Evolutionary conservation across 768 basidiomycete species (phyloP).

Genomic region (Psilocybe cubensis): DNA sequence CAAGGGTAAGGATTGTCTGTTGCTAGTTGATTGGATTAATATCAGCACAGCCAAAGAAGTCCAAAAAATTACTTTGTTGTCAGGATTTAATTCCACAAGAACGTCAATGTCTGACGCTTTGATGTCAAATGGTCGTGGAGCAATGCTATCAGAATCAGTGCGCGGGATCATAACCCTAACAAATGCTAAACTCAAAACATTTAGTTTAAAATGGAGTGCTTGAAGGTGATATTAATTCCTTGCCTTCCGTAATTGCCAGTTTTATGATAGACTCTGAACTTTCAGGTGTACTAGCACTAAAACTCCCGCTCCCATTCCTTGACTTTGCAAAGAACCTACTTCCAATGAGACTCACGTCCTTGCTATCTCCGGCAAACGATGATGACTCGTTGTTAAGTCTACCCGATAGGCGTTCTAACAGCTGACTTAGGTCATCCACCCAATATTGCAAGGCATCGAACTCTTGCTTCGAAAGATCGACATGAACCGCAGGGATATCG

Average conservation of each 20-base stretch:
- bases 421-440: constrained; percentile 84
- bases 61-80: constrained; percentile 60
- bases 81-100: constrained; percentile 67
- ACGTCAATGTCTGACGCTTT: constrained; percentile 64
- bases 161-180: constrained; percentile 57
- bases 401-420: constrained; percentile 52
- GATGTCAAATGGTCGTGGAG: constrained; percentile 55
- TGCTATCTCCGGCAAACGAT: constrained; percentile 36
- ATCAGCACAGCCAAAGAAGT: not conserved
- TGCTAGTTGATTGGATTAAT: constrained; percentile 47
- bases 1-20: constrained; percentile 68
- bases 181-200: constrained; percentile 26
- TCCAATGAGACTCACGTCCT: constrained; percentile 72
- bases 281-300: constrained; percentile 28
- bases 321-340: constrained; percentile 76
- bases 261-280: constrained; percentile 53
- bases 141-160: constrained; percentile 24
- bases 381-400: constrained; percentile 18
- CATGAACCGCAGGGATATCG: constrained; percentile 66
- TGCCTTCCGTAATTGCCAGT: constrained; percentile 38
- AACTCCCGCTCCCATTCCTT: constrained; percentile 38
- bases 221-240: constrained; percentile 28
- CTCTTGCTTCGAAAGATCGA: constrained; percentile 61
- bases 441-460: constrained; percentile 86
- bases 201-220: not conserved